Evolutionary conservation across 352 stramenopile species (phyloP).

Genomic region (Sclerospora graminicola): DNA sequence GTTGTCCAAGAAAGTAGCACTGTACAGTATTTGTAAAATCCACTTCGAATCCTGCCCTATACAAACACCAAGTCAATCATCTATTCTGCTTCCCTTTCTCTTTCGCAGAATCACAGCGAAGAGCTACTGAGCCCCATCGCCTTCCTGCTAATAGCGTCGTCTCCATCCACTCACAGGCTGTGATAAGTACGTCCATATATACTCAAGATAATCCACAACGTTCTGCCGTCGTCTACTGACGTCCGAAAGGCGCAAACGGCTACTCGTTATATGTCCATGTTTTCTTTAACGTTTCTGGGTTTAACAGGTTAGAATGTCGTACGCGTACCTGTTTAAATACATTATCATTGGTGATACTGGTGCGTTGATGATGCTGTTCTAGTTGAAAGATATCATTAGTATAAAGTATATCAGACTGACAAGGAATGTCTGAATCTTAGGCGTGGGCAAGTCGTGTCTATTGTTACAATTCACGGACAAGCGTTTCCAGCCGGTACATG

Average conservation of each 20-base stretch:
- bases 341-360: conserved; percentile 99
- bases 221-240: no score
- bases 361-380: conserved; percentile 13
- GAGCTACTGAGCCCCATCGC: background rate
- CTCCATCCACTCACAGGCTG: conserved; percentile 2
- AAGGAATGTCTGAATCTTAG: conserved; percentile 32
- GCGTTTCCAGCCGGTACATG: conserved; percentile 98
- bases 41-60: no score
- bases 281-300: no score
- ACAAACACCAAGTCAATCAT: no score
- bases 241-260: no score
- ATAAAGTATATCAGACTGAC: background rate
- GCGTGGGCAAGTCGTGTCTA: conserved; percentile 99
- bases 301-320: conserved; percentile 64
- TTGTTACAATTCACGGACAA: conserved; percentile 99
- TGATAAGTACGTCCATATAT: no score
- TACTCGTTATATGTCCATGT: no score
- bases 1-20: no score
- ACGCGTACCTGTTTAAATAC: conserved; percentile 96
- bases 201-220: no score
- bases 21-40: no score
- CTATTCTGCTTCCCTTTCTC: conserved; percentile 19
- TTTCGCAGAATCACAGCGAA: conserved; percentile 12
- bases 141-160: conserved; percentile 10
- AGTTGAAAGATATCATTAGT: background rate